Evolutionary conservation across 176 grass and related monocot genomes (phyloP).

Genomic region (Ensete ventricosum): DNA sequence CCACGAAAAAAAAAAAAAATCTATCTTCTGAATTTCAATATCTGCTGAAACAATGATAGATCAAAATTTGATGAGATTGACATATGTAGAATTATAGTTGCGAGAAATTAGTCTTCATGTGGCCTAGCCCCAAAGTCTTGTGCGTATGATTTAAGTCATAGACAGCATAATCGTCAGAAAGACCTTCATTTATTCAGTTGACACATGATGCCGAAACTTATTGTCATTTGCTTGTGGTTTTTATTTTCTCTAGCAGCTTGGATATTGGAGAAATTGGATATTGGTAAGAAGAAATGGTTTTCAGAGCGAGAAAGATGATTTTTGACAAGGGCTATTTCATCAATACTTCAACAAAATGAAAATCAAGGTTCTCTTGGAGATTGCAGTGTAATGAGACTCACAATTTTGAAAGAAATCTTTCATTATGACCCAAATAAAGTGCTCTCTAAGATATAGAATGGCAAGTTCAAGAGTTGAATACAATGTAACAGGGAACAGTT

Average conservation of each 20-base stretch:
- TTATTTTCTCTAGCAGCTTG: constrained; percentile 26
- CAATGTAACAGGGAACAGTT: neutral
- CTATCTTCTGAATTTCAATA: no score
- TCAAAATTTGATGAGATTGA: no score
- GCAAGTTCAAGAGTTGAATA: neutral
- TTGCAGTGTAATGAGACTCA: neutral
- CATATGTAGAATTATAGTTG: no score
- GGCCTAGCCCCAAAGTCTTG: no score
- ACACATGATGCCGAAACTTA: neutral
- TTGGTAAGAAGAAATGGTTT: constrained; percentile 57
- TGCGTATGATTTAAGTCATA: neutral
- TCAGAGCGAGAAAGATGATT: constrained; percentile 25
- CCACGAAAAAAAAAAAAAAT: no score
- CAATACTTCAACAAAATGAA: neutral
- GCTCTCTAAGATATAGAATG: neutral
- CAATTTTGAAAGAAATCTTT: neutral
- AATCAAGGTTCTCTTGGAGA: neutral
- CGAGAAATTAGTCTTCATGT: no score
- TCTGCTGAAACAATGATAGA: no score
- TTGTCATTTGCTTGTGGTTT: neutral
- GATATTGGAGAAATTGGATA: constrained; percentile 70
- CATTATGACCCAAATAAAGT: neutral
- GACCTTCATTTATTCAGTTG: neutral
- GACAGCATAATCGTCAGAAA: neutral
- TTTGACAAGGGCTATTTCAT: neutral